phyloP scores from a whole-genome alignment of 2,329 filamentous ascomycete genomes.

The Fusarium mangiferae region DNA sequence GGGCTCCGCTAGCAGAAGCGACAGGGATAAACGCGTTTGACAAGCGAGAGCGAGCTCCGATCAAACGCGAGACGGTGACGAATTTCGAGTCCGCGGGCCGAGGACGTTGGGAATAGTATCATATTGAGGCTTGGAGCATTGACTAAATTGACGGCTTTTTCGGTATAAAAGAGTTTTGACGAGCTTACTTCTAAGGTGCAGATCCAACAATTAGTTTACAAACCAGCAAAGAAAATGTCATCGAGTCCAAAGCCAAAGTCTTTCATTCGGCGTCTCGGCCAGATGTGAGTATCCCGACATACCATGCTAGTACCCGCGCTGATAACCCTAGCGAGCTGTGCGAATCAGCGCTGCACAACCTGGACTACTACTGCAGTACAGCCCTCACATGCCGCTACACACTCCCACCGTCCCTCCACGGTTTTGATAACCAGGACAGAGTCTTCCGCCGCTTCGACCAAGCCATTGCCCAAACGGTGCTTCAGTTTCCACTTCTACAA shows the following conservation, averaged over 20 bases:
- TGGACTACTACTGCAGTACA: slow-evolving; percentile 6
- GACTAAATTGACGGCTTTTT: background rate
- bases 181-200: background rate
- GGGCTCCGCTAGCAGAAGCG: too few species aligned
- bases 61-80: background rate
- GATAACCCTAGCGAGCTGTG: background rate
- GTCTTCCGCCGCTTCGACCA: background rate
- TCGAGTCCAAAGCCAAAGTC: slow-evolving; percentile 1
- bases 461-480: background rate
- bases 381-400: background rate
- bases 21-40: background rate
- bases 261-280: background rate
- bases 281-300: background rate
- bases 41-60: background rate
- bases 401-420: background rate
- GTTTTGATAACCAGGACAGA: background rate
- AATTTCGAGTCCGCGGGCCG: background rate
- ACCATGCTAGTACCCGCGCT: background rate
- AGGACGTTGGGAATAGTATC: background rate
- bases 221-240: background rate
- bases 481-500: background rate
- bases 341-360: background rate
- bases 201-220: background rate
- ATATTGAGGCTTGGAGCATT: background rate
- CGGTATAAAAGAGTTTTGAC: background rate